phyloP scores from a whole-genome alignment of 2,329 filamentous ascomycete species.

The Shiraia sp. region DNA sequence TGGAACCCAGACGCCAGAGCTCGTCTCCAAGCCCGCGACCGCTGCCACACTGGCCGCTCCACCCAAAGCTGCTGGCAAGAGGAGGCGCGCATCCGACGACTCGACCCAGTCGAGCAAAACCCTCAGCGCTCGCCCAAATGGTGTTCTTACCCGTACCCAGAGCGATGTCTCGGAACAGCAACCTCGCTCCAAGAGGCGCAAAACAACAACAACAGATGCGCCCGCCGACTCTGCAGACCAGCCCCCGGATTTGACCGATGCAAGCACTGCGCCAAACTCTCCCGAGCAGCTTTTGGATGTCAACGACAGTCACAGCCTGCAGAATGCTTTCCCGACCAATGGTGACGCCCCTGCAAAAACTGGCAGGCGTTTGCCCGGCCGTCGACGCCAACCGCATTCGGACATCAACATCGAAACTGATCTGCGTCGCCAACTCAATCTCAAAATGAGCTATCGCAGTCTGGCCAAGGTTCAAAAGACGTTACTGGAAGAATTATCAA shows the following conservation, averaged over 20 bases:
- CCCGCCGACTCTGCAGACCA: conserved; percentile 33
- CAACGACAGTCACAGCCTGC: conserved; percentile 34
- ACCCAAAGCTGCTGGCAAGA: conserved; percentile 31
- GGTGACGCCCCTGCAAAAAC: conserved; percentile 42
- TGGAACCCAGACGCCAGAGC: conserved; percentile 31
- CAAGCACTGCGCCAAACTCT: conserved; percentile 40
- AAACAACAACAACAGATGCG: conserved; percentile 25
- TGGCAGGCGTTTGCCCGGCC: conserved; percentile 46
- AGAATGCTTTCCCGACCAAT: conserved; percentile 41
- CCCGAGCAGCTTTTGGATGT: conserved; percentile 42
- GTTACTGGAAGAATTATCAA: conserved; percentile 67
- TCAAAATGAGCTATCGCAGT: conserved; percentile 67
- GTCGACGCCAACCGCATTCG: conserved; percentile 53
- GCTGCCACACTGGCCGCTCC: conserved; percentile 18
- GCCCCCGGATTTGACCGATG: conserved; percentile 43
- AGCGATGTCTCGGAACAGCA: conserved; percentile 42
- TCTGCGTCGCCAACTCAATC: conserved; percentile 63
- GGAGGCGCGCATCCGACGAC: conserved; percentile 39
- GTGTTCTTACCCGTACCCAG: conserved; percentile 39
- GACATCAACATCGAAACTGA: conserved; percentile 51
- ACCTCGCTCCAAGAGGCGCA: conserved; percentile 42
- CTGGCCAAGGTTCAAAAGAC: conserved; percentile 67
- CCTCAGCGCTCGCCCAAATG: conserved; percentile 32
- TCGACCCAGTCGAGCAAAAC: conserved; percentile 38
- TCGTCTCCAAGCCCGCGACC: conserved; percentile 18